These are phyloP conservation scores for Apiospora koreana DNA, from an alignment of 2,329 filamentous ascomycete genomes.

Conservation along the genomic window DNA sequence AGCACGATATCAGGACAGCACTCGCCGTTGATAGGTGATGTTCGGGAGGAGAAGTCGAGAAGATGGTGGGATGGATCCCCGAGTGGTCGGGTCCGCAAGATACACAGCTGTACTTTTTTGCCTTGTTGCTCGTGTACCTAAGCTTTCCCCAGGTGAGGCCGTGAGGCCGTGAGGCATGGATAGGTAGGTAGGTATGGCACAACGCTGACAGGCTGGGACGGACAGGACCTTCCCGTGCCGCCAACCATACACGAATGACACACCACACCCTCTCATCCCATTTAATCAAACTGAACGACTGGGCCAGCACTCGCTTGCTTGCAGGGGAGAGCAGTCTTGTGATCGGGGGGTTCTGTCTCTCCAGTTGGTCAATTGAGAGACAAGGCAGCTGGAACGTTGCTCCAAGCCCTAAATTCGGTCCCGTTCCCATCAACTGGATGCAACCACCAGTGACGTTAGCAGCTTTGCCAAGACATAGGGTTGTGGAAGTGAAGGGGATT, in stretches of 20 bases:
- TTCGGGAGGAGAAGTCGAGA: neutral
- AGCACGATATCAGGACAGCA: neutral
- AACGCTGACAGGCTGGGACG: neutral
- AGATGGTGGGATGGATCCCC: neutral
- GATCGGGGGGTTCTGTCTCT: neutral
- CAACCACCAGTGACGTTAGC: neutral
- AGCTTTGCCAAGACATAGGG: neutral
- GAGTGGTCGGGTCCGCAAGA: neutral
- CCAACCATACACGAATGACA: neutral
- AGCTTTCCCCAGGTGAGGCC: neutral
- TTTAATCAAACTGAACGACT: neutral
- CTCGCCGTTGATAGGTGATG: neutral
- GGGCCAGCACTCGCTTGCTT: neutral
- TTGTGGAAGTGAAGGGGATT: neutral
- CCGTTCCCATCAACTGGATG: neutral
- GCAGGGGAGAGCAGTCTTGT: neutral
- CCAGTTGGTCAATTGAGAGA: conserved; percentile 2
- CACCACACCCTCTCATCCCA: neutral
- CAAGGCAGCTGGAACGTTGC: neutral
- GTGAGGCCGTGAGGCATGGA: too few species aligned
- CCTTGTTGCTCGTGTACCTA: neutral
- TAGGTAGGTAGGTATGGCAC: too few species aligned
- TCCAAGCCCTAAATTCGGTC: neutral
- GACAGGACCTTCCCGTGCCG: conserved; percentile 1
- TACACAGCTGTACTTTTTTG: neutral